Evolutionary conservation across 768 basidiomycete species (phyloP), one percentile per base, ranked within the genome.

Genomic region (Pholiota conissans): DNA sequence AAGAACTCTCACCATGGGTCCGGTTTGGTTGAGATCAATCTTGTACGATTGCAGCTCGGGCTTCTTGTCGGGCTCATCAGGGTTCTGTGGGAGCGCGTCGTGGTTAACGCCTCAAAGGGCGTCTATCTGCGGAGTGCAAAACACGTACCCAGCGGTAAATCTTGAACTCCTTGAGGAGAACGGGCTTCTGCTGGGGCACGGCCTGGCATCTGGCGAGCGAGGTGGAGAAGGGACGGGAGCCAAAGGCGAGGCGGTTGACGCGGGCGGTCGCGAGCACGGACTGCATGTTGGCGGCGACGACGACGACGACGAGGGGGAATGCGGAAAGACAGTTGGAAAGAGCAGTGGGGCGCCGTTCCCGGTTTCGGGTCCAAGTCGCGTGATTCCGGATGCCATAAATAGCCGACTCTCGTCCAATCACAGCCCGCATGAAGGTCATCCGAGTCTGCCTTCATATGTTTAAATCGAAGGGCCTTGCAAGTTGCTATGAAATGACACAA

Each of bases 121-220:
- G 2, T 16, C 9, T 26, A 22, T 18, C 42, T 22, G n/a, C n/a
- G n/a, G n/a, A n/a, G n/a, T n/a, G n/a, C n/a, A 45, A 24, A 11
- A 45, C 42, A 78, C 85, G 60, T 57, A 93, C 93, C 94, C 97
- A 99, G 72, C 97, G 91, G 78, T 99, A 99, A 63, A 99, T 95
- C 82, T 95, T 92, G 82, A 99, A 98, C 74, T 95, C 90, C 79
- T 98, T 98, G 67, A 88, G 78, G 64, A 90, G 69, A 16, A 84
- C 83, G 0, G 86, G 84, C 71, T 90, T 91, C 76, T 87, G 78
- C 1, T 74, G 71, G 0, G 87, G 84, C 2, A 83, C 80, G 0
- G 79, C 79, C 68, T 79, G 79, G 56, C 62, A 67, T 58, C 59
- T 59, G 52, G 64, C 57, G 20, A 54, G 55, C 22, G 66, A 64